Evolutionary conservation across 768 basidiomycete genomes (phyloP).

Genomic region (Piloderma croceum): DNA sequence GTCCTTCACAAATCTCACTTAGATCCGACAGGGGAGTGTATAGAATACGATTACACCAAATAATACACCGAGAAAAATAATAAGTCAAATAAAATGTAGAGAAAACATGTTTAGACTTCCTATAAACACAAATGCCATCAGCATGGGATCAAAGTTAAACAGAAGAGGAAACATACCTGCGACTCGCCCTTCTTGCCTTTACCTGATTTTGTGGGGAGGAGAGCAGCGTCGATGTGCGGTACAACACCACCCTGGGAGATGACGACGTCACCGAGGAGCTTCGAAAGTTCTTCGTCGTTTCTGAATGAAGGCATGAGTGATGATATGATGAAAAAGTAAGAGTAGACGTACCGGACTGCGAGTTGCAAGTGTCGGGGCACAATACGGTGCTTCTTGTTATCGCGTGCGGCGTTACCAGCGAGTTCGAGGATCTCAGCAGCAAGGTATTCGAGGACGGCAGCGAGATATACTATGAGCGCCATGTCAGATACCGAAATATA

Average conservation of each 20-base stretch:
- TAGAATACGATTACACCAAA: too few species aligned
- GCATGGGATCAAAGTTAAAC: neutral
- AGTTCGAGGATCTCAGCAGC: constrained; percentile 92
- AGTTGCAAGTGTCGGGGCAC: constrained; percentile 93
- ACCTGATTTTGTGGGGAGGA: constrained; percentile 42
- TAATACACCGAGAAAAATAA: too few species aligned
- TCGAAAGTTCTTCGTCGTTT: constrained; percentile 59
- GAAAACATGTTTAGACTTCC: too few species aligned
- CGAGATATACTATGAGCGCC: constrained; percentile 68
- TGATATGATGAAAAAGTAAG: neutral
- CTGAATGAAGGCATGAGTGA: constrained; percentile 3
- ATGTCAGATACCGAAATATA: neutral
- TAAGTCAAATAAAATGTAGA: too few species aligned
- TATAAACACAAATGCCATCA: too few species aligned
- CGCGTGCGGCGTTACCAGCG: constrained; percentile 84
- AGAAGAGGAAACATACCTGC: constrained; percentile 26
- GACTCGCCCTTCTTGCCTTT: constrained; percentile 50
- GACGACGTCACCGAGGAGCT: constrained; percentile 73
- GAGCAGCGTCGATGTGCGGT: constrained; percentile 69
- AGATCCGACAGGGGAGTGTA: too few species aligned
- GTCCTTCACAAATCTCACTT: too few species aligned
- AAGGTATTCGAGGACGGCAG: constrained; percentile 88
- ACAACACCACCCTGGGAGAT: constrained; percentile 96
- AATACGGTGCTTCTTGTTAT: constrained; percentile 94
- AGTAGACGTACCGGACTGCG: constrained; percentile 73